Percentiles rank a stretch among this genome's conserved stretches.
These are phyloP conservation scores for Neophaeococcomyces aloes DNA, from an alignment of 2,329 filamentous ascomycete species.

Conservation along the genomic window DNA sequence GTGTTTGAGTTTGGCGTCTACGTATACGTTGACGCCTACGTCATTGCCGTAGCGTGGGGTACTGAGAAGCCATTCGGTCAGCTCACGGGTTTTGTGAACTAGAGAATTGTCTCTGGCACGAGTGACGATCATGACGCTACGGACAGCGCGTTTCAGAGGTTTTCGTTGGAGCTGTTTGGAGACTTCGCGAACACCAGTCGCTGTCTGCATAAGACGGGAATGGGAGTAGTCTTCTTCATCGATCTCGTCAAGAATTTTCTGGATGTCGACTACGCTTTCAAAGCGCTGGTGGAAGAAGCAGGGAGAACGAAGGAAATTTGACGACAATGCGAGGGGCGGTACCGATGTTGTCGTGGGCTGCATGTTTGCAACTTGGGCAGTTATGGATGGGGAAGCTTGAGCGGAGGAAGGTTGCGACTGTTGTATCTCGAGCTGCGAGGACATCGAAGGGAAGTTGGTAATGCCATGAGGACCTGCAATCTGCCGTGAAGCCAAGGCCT, in stretches of 20 bases:
- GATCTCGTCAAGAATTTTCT: constrained; percentile 90
- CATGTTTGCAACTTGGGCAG: constrained; percentile 41
- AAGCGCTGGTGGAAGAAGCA: constrained; percentile 98
- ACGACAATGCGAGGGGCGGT: constrained; percentile 33
- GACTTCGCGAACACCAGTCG: constrained; percentile 87
- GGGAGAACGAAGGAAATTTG: constrained; percentile 70
- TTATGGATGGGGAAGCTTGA: constrained; percentile 43
- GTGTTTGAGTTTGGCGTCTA: constrained; percentile 85
- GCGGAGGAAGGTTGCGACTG: constrained; percentile 21
- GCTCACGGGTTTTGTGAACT: constrained; percentile 76
- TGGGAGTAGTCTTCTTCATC: constrained; percentile 79
- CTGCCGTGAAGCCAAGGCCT: constrained; percentile 59
- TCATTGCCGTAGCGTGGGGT: constrained; percentile 84
- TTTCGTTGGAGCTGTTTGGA: constrained; percentile 88
- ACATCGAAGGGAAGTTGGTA: constrained; percentile 9
- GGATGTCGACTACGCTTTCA: constrained; percentile 89
- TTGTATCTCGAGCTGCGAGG: constrained; percentile 10
- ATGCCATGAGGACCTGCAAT: constrained; percentile 27
- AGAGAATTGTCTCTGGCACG: constrained; percentile 93
- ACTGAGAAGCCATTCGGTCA: constrained; percentile 75
- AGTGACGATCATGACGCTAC: constrained; percentile 95
- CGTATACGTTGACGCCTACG: constrained; percentile 90
- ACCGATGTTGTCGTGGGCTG: constrained; percentile 35
- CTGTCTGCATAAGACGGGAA: constrained; percentile 86
- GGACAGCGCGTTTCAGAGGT: constrained; percentile 82